phyloP scores from a whole-genome alignment of 441 rosid genomes.

The Sinapis alba region DNA sequence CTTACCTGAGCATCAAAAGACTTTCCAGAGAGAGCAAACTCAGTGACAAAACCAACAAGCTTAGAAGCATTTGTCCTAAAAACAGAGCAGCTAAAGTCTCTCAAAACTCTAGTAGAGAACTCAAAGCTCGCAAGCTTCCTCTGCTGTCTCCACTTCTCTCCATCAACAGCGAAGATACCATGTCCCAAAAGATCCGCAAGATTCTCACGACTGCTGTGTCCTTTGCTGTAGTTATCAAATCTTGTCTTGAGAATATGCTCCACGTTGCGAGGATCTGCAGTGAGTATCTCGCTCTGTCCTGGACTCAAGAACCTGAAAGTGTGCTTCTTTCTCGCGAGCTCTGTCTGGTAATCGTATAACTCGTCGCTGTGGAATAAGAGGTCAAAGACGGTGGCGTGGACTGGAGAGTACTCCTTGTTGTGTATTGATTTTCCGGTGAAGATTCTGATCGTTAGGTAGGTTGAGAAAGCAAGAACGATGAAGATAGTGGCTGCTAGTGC shows the following conservation, averaged over 20 bases:
- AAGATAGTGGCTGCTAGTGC: constrained; percentile 27
- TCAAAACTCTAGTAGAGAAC: constrained; percentile 68
- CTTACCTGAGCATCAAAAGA: constrained; percentile 71
- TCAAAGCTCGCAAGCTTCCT: constrained; percentile 82
- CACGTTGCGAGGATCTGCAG: constrained; percentile 63
- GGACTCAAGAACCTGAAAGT: constrained; percentile 63
- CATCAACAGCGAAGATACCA: constrained; percentile 76
- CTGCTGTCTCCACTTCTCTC: constrained; percentile 81
- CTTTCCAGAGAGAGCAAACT: constrained; percentile 37
- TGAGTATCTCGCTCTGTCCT: constrained; percentile 46
- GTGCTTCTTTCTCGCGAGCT: constrained; percentile 41
- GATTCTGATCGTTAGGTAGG: constrained; percentile 39
- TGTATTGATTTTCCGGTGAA: constrained; percentile 53
- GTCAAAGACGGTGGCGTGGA: constrained; percentile 56
- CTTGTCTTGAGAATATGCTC: constrained; percentile 64
- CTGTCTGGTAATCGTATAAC: constrained; percentile 63
- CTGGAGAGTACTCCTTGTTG: constrained; percentile 54
- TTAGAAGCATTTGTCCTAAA: constrained; percentile 63
- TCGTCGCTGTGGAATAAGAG: constrained; percentile 49
- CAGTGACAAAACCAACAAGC: constrained; percentile 45
- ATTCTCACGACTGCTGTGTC: constrained; percentile 39
- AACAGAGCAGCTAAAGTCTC: constrained; percentile 70
- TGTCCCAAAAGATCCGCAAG: constrained; percentile 58
- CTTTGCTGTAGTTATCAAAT: constrained; percentile 57
- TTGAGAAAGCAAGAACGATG: constrained; percentile 22